These are phyloP conservation scores for Isochrysis galbana DNA, from an alignment of 78 protist species.

Conservation along the genomic window DNA sequence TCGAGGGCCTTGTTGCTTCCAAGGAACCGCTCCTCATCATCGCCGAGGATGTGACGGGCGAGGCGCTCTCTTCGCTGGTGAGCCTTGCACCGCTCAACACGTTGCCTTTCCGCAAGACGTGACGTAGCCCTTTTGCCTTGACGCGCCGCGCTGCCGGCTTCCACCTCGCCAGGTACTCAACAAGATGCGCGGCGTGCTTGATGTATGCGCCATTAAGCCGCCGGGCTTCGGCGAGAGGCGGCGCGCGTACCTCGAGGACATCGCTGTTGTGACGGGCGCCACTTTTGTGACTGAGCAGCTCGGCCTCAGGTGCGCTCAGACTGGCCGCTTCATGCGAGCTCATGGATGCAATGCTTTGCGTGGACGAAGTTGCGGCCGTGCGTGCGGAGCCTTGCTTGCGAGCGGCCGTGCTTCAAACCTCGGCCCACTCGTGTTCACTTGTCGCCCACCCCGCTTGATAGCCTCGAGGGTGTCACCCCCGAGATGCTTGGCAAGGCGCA, in stretches of 20 bases:
- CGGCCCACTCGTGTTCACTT: no score
- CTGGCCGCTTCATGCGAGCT: not conserved
- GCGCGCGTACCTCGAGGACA: constrained; percentile 38
- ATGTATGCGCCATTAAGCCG: constrained; percentile 17
- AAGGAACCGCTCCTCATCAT: constrained; percentile 27
- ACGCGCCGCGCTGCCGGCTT: no score
- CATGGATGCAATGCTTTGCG: not conserved
- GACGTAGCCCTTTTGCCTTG: no score
- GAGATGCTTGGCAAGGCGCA: constrained; percentile 19
- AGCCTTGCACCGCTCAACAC: no score
- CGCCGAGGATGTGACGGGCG: constrained; percentile 39
- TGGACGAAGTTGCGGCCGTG: not conserved
- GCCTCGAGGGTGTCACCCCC: constrained; percentile 14
- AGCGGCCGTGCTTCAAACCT: no score
- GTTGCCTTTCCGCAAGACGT: no score
- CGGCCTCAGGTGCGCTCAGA: not conserved
- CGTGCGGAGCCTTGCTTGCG: no score
- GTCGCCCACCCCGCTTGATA: no score
- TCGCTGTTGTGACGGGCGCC: constrained; percentile 41
- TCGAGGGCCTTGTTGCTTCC: not conserved
- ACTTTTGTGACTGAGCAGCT: constrained; percentile 26
- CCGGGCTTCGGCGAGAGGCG: constrained; percentile 53
- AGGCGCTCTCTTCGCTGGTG: constrained; percentile 35
- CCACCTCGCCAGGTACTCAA: not conserved
- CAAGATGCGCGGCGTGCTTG: constrained; percentile 40